Conservation (phyloP, 768 basidiomycete species). For the Agaricus subrufescens region DNA sequence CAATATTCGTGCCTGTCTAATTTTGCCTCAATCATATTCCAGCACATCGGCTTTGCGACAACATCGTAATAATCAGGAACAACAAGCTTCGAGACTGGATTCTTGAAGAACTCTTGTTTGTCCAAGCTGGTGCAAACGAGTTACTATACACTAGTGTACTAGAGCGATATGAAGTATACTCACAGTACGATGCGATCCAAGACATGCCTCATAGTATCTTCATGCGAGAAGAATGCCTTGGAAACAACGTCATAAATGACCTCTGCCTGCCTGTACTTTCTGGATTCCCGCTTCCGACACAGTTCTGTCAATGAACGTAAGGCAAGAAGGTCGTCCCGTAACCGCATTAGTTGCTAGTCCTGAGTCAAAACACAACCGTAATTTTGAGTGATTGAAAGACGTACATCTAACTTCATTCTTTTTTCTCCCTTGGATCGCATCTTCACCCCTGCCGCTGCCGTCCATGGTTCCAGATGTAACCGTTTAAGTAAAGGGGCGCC, state of each 20-base stretch:
- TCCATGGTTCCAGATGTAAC: slow-evolving; percentile 97
- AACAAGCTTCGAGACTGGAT: slow-evolving; percentile 72
- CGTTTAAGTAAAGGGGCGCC: slow-evolving; percentile 93
- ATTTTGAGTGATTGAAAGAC: slow-evolving; percentile 16
- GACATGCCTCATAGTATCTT: slow-evolving; percentile 51
- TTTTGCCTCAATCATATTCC: slow-evolving; percentile 76
- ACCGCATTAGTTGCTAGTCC: slow-evolving; percentile 46
- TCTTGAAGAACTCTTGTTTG: slow-evolving; percentile 68
- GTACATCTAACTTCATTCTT: slow-evolving; percentile 73
- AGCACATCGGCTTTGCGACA: slow-evolving; percentile 84
- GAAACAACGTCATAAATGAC: slow-evolving; percentile 64
- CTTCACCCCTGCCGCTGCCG: slow-evolving; percentile 61
- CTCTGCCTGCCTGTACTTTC: slow-evolving; percentile 69
- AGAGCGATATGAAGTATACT: slow-evolving; percentile 18
- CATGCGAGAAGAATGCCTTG: slow-evolving; percentile 60
- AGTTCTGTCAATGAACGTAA: slow-evolving; percentile 64
- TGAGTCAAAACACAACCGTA: neutral
- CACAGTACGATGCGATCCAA: slow-evolving; percentile 73
- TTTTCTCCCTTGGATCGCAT: slow-evolving; percentile 81
- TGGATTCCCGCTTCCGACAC: slow-evolving; percentile 72
- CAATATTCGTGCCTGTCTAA: slow-evolving; percentile 82
- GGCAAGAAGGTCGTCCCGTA: slow-evolving; percentile 74
- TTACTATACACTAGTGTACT: neutral
- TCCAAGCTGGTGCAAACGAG: slow-evolving; percentile 44
- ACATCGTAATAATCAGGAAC: slow-evolving; percentile 92